Evolutionary conservation across 179 eudicot genomes (phyloP).

Genomic region (Spinacia oleracea): DNA sequence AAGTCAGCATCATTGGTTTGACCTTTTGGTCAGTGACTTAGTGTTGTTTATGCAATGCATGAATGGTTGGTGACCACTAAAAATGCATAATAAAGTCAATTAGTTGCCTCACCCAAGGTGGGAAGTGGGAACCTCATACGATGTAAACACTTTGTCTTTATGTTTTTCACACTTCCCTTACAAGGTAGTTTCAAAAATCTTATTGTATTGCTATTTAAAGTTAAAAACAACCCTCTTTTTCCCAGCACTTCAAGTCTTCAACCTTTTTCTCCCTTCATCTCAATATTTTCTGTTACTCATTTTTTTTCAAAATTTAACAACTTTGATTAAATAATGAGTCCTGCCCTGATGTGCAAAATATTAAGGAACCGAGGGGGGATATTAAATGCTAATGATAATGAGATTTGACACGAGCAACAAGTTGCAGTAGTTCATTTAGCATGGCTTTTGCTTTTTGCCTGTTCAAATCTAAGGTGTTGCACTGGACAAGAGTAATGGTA

Average conservation of each 20-base stretch:
- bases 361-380: not conserved
- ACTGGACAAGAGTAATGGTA: too few relatives aligned
- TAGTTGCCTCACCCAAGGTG: not conserved
- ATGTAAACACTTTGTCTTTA: not conserved
- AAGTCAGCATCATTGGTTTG: conserved; percentile 22
- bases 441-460: not conserved
- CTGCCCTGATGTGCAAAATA: not conserved
- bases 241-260: too few relatives aligned
- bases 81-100: not conserved
- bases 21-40: conserved; percentile 3
- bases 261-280: not conserved
- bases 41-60: not conserved
- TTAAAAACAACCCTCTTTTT: not conserved
- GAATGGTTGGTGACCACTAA: conserved; percentile 14
- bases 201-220: not conserved
- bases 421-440: not conserved
- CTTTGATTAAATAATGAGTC: not conserved
- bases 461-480: not conserved
- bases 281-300: too few relatives aligned
- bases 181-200: not conserved
- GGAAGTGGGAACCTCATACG: not conserved
- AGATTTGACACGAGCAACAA: not conserved
- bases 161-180: not conserved
- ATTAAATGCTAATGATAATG: too few relatives aligned
- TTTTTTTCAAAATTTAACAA: too few relatives aligned